These are phyloP conservation scores for Lachnellula arida DNA, from an alignment of 2,329 filamentous ascomycete genomes.

Conservation along the genomic window DNA sequence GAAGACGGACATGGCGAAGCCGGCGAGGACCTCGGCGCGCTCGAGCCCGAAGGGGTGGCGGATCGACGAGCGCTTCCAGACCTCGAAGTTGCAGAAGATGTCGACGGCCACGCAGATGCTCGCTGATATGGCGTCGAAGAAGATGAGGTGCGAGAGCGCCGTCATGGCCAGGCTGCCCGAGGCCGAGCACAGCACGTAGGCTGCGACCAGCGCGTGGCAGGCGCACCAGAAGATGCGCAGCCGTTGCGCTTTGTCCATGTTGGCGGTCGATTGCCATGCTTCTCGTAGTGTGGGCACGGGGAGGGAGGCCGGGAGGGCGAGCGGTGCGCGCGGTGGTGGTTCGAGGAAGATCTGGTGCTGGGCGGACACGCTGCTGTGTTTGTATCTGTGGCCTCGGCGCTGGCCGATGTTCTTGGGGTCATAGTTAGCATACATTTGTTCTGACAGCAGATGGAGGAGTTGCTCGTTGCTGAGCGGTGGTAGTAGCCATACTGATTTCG, in stretches of 20 bases:
- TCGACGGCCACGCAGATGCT: constrained; percentile 89
- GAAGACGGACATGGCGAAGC: constrained; percentile 93
- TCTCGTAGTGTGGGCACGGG: constrained; percentile 87
- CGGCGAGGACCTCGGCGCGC: constrained; percentile 86
- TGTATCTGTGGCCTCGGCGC: constrained; percentile 93
- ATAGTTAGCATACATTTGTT: constrained; percentile 21
- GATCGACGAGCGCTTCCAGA: constrained; percentile 90
- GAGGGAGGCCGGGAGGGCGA: constrained; percentile 84
- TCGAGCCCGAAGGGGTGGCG: constrained; percentile 92
- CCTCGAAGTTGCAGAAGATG: constrained; percentile 92
- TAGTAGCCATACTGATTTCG: constrained; percentile 58
- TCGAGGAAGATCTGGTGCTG: constrained; percentile 95
- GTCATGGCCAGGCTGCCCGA: constrained; percentile 86
- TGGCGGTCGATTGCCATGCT: constrained; percentile 59
- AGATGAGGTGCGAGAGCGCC: constrained; percentile 84
- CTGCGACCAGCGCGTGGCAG: constrained; percentile 79
- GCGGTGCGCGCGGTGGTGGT: constrained; percentile 76
- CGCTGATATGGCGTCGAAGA: constrained; percentile 92
- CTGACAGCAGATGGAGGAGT: neutral
- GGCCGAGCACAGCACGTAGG: constrained; percentile 79
- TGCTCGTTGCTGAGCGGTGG: constrained; percentile 1
- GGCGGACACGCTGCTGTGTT: constrained; percentile 86
- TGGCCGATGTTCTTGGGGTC: constrained; percentile 72
- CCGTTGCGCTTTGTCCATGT: constrained; percentile 85
- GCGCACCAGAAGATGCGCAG: constrained; percentile 82